phyloP scores from a whole-genome alignment of 257 asterid genomes.

The Verbena officinalis region DNA sequence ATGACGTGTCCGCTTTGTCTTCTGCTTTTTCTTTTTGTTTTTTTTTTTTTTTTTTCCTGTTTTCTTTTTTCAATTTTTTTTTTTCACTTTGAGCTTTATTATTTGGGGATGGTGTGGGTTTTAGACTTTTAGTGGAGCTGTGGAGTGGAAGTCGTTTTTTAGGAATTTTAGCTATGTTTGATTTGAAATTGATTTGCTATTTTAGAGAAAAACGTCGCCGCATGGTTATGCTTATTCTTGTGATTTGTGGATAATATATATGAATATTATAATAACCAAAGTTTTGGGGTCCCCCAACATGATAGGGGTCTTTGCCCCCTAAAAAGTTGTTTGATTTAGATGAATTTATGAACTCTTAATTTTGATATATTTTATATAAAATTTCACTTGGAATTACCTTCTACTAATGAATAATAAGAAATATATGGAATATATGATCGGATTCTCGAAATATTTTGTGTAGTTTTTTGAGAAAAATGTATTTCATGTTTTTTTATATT shows the following conservation, averaged over 20 bases:
- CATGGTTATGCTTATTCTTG: constrained; percentile 2
- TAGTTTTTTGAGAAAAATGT: no score
- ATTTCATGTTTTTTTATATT: no score
- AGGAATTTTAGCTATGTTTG: no score
- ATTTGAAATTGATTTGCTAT: constrained; percentile 3
- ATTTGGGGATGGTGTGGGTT: background rate
- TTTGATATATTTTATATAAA: background rate
- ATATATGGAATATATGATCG: no score
- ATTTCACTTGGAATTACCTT: no score
- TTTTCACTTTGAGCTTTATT: background rate
- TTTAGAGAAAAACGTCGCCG: constrained; percentile 12
- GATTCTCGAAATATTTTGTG: no score
- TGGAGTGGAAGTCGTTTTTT: background rate
- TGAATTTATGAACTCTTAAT: background rate
- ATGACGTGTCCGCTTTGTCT: constrained; percentile 24
- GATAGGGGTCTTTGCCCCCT: background rate
- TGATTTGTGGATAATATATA: background rate
- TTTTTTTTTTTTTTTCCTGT: background rate
- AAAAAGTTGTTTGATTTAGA: no score
- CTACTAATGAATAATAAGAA: no score
- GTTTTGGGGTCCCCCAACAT: constrained; percentile 4
- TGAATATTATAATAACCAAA: constrained; percentile 1
- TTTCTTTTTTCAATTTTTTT: no score
- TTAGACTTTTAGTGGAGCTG: no score
- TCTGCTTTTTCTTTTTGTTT: constrained; percentile 1